These are phyloP conservation scores for Edaphochlamys debaryana DNA, from an alignment of 139 green algal species.

Conservation along the genomic window DNA sequence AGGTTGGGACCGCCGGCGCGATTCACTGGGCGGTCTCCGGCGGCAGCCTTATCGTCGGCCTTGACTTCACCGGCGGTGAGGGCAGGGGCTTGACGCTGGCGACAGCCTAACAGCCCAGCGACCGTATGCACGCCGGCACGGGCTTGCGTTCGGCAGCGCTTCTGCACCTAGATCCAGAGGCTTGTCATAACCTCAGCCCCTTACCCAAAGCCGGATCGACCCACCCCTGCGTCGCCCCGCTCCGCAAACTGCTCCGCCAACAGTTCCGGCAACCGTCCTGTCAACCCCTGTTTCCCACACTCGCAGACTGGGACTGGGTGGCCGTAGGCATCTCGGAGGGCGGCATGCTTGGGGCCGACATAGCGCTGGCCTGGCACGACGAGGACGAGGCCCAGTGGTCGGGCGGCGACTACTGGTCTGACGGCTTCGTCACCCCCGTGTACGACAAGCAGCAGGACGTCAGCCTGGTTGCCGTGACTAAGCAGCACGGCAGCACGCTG, in stretches of 20 bases:
- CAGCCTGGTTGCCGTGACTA: no score
- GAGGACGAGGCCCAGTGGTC: neutral
- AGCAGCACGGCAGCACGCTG: neutral
- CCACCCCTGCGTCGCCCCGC: neutral
- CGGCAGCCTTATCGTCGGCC: neutral
- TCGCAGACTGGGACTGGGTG: constrained; percentile 18
- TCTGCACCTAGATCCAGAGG: no score
- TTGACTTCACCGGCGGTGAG: constrained; percentile 11
- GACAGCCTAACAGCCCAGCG: neutral
- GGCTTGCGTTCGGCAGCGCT: neutral
- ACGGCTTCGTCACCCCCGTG: neutral
- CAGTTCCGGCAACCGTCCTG: no score
- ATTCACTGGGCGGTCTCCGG: constrained; percentile 1
- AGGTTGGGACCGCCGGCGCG: neutral
- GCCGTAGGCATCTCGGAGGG: constrained; percentile 7
- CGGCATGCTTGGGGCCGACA: constrained; percentile 28
- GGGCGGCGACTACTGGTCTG: neutral
- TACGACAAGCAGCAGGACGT: neutral
- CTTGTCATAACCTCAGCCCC: no score
- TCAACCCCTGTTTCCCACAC: neutral
- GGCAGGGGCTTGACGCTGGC: neutral
- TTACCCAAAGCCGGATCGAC: no score
- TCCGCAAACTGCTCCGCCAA: neutral
- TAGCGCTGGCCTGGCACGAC: constrained; percentile 9
- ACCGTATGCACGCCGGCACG: neutral